These are phyloP conservation scores for Xylariomycetidae sp. DNA, from an alignment of 2,329 filamentous ascomycete genomes.

Conservation along the genomic window DNA sequence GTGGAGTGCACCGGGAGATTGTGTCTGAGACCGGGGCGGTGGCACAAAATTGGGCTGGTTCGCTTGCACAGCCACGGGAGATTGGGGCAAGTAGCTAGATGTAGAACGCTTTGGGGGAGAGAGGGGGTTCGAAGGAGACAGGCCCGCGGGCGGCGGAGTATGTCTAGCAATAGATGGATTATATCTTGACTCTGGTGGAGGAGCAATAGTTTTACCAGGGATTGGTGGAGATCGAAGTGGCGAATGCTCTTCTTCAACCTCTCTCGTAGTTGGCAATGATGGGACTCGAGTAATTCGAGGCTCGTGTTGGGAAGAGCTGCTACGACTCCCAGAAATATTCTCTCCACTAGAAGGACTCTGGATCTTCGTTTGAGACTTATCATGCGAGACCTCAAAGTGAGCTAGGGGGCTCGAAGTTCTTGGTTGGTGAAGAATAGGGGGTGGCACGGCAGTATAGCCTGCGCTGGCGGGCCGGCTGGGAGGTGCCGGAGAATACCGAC, in stretches of 20 bases:
- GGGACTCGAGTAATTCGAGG: slow-evolving; percentile 49
- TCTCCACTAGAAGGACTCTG: slow-evolving; percentile 33
- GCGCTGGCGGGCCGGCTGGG: slow-evolving; percentile 34
- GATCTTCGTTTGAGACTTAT: slow-evolving; percentile 29
- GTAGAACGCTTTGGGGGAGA: slow-evolving; percentile 53
- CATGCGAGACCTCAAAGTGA: slow-evolving; percentile 53
- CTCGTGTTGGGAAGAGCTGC: slow-evolving; percentile 51
- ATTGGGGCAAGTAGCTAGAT: slow-evolving; percentile 47
- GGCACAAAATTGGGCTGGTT: slow-evolving; percentile 42
- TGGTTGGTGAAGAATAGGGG: slow-evolving; percentile 53
- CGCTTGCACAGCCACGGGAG: slow-evolving; percentile 24
- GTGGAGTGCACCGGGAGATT: slow-evolving; percentile 51
- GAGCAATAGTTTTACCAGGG: slow-evolving; percentile 16
- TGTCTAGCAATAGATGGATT: slow-evolving; percentile 35
- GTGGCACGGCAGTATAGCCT: slow-evolving; percentile 37
- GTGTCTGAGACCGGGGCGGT: slow-evolving; percentile 57
- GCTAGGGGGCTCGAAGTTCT: slow-evolving; percentile 63
- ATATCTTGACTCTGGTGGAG: slow-evolving; percentile 32
- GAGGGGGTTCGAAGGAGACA: slow-evolving; percentile 35
- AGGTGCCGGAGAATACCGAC: slow-evolving; percentile 52
- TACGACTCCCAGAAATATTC: slow-evolving; percentile 38
- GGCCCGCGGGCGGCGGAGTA: slow-evolving; percentile 45
- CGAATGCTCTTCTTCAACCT: slow-evolving; percentile 56
- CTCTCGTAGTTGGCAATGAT: slow-evolving; percentile 56
- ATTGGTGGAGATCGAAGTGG: slow-evolving; percentile 19